These are phyloP conservation scores for Daldinia eschscholtzii DNA, from an alignment of 2,329 filamentous ascomycete species.

Conservation along the genomic window DNA sequence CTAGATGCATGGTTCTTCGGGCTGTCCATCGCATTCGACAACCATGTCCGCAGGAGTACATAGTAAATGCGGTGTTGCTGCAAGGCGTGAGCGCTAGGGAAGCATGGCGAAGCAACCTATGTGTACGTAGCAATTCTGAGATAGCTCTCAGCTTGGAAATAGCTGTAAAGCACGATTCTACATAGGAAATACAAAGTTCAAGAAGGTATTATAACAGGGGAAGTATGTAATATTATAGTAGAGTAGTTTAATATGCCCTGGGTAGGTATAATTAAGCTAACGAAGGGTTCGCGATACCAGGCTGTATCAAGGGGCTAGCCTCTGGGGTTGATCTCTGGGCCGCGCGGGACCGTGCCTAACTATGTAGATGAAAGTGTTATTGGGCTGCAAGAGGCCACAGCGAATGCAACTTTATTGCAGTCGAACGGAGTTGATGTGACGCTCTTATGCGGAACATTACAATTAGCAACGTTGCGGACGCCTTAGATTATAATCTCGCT, in stretches of 20 bases:
- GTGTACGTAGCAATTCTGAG: not conserved
- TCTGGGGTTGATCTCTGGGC: constrained; percentile 4
- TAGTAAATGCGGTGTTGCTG: constrained; percentile 36
- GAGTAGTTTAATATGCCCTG: not conserved
- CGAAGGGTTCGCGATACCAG: not conserved
- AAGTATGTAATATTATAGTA: not conserved
- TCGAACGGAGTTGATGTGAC: constrained; percentile 9
- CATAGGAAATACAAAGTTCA: not conserved
- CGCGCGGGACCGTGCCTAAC: constrained; percentile 6
- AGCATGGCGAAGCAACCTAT: constrained; percentile 30
- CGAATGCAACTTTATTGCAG: constrained; percentile 9
- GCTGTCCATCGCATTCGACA: constrained; percentile 37
- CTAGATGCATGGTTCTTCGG: constrained; percentile 47
- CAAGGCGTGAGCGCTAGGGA: constrained; percentile 42
- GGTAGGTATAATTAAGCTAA: not conserved
- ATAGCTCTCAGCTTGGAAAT: not conserved
- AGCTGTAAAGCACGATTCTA: not conserved
- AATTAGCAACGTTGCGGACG: constrained; percentile 8
- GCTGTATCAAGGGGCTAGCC: not conserved
- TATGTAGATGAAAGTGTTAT: constrained; percentile 14
- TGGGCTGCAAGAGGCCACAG: constrained; percentile 16
- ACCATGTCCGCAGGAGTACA: constrained; percentile 38
- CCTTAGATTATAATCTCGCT: constrained; percentile 9
- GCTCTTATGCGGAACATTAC: constrained; percentile 8
- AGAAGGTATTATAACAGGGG: not conserved